A percentile compares a stretch with the other conserved stretches of the same genome.
These are phyloP conservation scores for Lichenothelia convexa DNA, from an alignment of 495 filamentous ascomycete species.

Conservation along the genomic window DNA sequence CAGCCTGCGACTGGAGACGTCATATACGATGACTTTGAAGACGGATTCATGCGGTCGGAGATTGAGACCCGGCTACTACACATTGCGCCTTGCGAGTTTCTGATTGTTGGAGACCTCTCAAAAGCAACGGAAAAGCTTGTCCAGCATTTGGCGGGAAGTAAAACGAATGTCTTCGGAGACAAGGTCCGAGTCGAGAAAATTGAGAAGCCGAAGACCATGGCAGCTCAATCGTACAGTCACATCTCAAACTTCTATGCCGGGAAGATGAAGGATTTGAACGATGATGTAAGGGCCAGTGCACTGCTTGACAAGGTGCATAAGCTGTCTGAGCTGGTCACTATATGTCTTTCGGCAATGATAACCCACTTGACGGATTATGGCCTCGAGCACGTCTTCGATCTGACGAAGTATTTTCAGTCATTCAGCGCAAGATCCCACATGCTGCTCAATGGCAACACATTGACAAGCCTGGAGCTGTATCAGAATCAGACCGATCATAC, in stretches of 20 bases:
- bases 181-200: slow-evolving; percentile 66
- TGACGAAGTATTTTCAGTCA: slow-evolving; percentile 94
- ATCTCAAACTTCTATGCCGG: slow-evolving; percentile 87
- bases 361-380: slow-evolving; percentile 85
- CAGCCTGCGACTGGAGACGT: slow-evolving; percentile 93
- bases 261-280: slow-evolving; percentile 39
- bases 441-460: slow-evolving; percentile 87
- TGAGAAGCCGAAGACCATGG: slow-evolving; percentile 61
- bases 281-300: slow-evolving; percentile 20
- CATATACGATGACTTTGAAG: slow-evolving; percentile 91
- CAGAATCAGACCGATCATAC: slow-evolving; percentile 82
- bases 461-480: slow-evolving; percentile 90
- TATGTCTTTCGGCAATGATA: slow-evolving; percentile 95
- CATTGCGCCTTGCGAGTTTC: slow-evolving; percentile 86
- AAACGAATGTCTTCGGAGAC: slow-evolving; percentile 86
- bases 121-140: slow-evolving; percentile 89
- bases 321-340: slow-evolving; percentile 67
- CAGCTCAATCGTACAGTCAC: slow-evolving; percentile 69
- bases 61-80: slow-evolving; percentile 88
- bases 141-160: slow-evolving; percentile 72
- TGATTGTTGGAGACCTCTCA: slow-evolving; percentile 86
- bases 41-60: slow-evolving; percentile 95
- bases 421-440: slow-evolving; percentile 92
- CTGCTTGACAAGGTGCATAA: slow-evolving; percentile 75
- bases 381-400: slow-evolving; percentile 85